phyloP scores from a whole-genome alignment of 495 filamentous ascomycete genomes.

The Aspergillus sclerotiicarbonarius region DNA sequence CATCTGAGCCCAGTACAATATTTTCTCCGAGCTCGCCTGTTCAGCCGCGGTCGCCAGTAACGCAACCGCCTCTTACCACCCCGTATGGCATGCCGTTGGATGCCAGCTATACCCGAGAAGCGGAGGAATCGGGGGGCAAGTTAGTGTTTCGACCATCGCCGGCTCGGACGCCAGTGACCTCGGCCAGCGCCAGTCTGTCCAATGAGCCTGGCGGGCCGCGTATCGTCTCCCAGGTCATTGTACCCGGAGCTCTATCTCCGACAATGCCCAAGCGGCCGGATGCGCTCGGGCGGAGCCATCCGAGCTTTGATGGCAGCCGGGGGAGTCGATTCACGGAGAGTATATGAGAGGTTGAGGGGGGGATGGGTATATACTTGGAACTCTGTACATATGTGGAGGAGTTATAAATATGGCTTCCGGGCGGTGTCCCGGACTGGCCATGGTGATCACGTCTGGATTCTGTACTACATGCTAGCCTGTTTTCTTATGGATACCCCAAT shows the following conservation, averaged over 20 bases:
- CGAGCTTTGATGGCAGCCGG: constrained; percentile 54
- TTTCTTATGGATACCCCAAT: constrained; percentile 20
- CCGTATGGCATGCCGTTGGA: constrained; percentile 40
- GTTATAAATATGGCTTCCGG: neutral
- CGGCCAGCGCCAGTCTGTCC: constrained; percentile 31
- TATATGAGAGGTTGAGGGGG: constrained; percentile 14
- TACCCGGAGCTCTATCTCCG: constrained; percentile 19
- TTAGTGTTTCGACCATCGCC: constrained; percentile 46
- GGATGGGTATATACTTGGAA: constrained; percentile 11
- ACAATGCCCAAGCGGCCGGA: constrained; percentile 34
- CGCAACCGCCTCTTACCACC: constrained; percentile 33
- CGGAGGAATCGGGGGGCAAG: constrained; percentile 27
- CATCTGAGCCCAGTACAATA: constrained; percentile 24
- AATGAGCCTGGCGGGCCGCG: constrained; percentile 15
- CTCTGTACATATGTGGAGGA: constrained; percentile 4
- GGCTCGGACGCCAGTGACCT: constrained; percentile 48
- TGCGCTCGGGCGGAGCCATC: constrained; percentile 52
- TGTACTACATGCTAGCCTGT: constrained; percentile 9
- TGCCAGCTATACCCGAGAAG: constrained; percentile 35
- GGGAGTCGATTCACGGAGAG: constrained; percentile 57
- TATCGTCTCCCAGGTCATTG: constrained; percentile 16
- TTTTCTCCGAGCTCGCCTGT: constrained; percentile 26
- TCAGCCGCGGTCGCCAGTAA: constrained; percentile 23
- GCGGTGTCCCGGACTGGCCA: neutral
- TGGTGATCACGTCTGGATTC: constrained; percentile 6